These are phyloP conservation scores for Lachancea dasiensis DNA, from an alignment of 805 yeast genomes.

Conservation along the genomic window DNA sequence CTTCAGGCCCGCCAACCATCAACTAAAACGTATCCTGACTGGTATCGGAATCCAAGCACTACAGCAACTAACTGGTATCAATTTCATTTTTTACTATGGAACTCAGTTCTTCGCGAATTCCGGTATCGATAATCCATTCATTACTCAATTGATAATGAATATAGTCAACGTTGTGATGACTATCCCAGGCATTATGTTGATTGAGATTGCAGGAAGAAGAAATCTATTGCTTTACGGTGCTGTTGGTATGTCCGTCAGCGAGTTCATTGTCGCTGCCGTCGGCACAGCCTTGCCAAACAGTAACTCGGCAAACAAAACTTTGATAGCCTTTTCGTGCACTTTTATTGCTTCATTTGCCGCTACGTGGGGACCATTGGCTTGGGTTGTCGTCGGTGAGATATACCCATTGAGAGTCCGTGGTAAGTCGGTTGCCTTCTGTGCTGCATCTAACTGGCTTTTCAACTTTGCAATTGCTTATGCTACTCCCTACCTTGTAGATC, in stretches of 20 bases:
- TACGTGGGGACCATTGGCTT: constrained; percentile 72
- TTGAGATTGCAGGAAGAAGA: constrained; percentile 54
- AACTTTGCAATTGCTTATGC: constrained; percentile 65
- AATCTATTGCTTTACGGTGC: constrained; percentile 44
- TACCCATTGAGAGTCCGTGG: constrained; percentile 68
- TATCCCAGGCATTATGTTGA: constrained; percentile 43
- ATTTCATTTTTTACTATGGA: constrained; percentile 65
- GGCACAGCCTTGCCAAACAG: constrained; percentile 48
- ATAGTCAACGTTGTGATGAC: constrained; percentile 57
- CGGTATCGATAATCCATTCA: constrained; percentile 53
- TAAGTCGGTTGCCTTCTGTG: constrained; percentile 52
- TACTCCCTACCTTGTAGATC: constrained; percentile 53
- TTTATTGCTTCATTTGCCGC: constrained; percentile 69
- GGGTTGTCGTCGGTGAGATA: constrained; percentile 61
- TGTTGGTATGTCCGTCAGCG: constrained; percentile 44
- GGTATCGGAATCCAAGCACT: constrained; percentile 57
- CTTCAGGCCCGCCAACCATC: constrained; percentile 47
- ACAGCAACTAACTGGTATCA: constrained; percentile 66
- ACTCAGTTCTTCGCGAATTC: constrained; percentile 57
- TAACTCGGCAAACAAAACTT: constrained; percentile 18
- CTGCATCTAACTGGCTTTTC: constrained; percentile 63
- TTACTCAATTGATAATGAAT: constrained; percentile 57
- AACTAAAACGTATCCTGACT: constrained; percentile 41
- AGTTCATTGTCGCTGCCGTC: constrained; percentile 49
- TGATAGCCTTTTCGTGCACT: constrained; percentile 48